Conservation (phyloP, 139 green algal species). For the Volvox reticuliferus region DNA sequence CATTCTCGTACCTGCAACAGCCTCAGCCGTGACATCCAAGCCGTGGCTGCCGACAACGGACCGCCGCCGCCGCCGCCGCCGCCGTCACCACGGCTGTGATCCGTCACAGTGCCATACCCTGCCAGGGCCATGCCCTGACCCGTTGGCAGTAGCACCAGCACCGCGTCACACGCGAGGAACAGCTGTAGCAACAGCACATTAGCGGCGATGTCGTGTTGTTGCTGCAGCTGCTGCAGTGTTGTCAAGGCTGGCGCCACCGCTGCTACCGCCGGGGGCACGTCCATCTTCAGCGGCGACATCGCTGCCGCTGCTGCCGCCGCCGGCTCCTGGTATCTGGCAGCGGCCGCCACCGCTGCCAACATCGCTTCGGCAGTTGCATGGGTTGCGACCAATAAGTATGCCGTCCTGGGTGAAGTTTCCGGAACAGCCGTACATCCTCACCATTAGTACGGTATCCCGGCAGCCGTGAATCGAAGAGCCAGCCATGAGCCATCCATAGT, state of each 20-base stretch:
- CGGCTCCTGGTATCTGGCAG: neutral
- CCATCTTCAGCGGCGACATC: neutral
- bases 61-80: neutral
- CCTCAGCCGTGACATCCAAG: slow-evolving; percentile 16
- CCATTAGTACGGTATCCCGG: too few species aligned
- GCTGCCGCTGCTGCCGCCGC: neutral
- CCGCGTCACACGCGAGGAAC: slow-evolving; percentile 19
- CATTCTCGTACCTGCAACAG: slow-evolving; percentile 9
- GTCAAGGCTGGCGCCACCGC: neutral
- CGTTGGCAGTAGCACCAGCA: slow-evolving; percentile 14
- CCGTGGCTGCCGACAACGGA: neutral
- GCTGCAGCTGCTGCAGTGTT: slow-evolving; percentile 8
- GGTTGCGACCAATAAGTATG: slow-evolving; percentile 5
- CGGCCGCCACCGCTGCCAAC: neutral
- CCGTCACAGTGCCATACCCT: neutral
- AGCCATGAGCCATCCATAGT: too few species aligned
- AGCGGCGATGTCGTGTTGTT: neutral
- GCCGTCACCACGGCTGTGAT: neutral
- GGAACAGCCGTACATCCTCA: too few species aligned
- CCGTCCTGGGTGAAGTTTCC: neutral
- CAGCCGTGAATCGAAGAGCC: too few species aligned
- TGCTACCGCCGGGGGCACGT: neutral
- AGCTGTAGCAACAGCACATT: slow-evolving; percentile 29
- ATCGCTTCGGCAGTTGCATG: neutral
- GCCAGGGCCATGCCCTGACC: slow-evolving; percentile 1